These are phyloP conservation scores for Coccinonectria pachysandricola DNA, from an alignment of 2,329 filamentous ascomycete genomes.

Conservation along the genomic window DNA sequence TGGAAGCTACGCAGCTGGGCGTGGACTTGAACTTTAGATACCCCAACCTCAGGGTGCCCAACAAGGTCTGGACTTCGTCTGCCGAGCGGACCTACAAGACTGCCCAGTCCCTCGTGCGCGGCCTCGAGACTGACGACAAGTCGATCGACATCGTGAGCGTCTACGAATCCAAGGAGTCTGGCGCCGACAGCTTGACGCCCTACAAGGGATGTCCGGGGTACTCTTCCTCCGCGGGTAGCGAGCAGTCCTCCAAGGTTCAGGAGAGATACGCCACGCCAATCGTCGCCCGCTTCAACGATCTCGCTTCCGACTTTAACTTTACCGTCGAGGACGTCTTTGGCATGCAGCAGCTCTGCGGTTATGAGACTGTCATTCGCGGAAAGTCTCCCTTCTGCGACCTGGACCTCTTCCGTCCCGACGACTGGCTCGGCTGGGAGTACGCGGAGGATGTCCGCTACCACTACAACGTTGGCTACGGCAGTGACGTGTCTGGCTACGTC, in stretches of 20 bases:
- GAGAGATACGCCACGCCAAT: slow-evolving; percentile 51
- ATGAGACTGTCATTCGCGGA: slow-evolving; percentile 54
- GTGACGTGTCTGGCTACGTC: slow-evolving; percentile 42
- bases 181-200: slow-evolving; percentile 51
- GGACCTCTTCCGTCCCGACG: slow-evolving; percentile 47
- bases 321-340: slow-evolving; percentile 51
- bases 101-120: slow-evolving; percentile 47
- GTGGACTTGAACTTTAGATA: slow-evolving; percentile 50
- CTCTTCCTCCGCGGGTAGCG: slow-evolving; percentile 43
- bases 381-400: slow-evolving; percentile 51
- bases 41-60: slow-evolving; percentile 39
- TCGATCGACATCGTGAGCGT: slow-evolving; percentile 44
- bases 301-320: slow-evolving; percentile 51
- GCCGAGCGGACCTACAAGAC: slow-evolving; percentile 51
- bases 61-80: slow-evolving; percentile 50
- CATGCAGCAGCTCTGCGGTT: slow-evolving; percentile 57
- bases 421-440: slow-evolving; percentile 60
- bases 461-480: slow-evolving; percentile 57
- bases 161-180: slow-evolving; percentile 44
- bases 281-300: slow-evolving; percentile 41
- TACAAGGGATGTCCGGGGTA: slow-evolving; percentile 57
- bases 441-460: slow-evolving; percentile 53
- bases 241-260: slow-evolving; percentile 40
- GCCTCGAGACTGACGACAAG: slow-evolving; percentile 41
- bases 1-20: slow-evolving; percentile 50